phyloP scores from a whole-genome alignment of 1,284 basidiomycete species.

The Mycena sp. region DNA sequence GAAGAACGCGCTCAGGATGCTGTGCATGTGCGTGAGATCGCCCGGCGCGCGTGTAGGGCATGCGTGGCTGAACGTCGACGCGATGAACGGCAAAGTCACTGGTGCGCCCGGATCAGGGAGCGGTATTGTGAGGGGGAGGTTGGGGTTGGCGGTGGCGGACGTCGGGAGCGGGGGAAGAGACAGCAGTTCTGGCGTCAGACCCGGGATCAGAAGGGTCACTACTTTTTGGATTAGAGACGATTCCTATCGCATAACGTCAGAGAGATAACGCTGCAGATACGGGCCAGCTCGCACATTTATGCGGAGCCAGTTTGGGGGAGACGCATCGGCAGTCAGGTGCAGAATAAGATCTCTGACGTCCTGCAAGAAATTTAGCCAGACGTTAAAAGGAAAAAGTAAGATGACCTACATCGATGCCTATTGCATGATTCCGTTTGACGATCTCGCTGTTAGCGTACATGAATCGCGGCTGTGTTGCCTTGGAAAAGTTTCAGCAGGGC shows the following conservation, averaged over 20 bases:
- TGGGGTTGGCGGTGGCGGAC: slow-evolving; percentile 67
- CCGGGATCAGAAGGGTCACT: slow-evolving; percentile 83
- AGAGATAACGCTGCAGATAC: background rate
- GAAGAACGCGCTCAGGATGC: slow-evolving; percentile 85
- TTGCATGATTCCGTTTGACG: slow-evolving; percentile 70
- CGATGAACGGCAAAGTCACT: slow-evolving; percentile 74
- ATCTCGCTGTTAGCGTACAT: slow-evolving; percentile 84
- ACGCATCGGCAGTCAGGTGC: slow-evolving; percentile 83
- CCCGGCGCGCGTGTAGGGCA: slow-evolving; percentile 94
- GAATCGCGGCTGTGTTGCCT: slow-evolving; percentile 77
- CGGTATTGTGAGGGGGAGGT: slow-evolving; percentile 73
- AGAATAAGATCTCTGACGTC: slow-evolving; percentile 87
- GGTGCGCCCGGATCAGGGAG: slow-evolving; percentile 50
- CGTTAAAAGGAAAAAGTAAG: background rate
- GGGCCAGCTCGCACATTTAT: slow-evolving; percentile 68
- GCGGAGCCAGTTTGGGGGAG: slow-evolving; percentile 84
- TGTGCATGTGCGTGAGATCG: slow-evolving; percentile 84
- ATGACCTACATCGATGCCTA: slow-evolving; percentile 77
- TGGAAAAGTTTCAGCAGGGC: slow-evolving; percentile 16
- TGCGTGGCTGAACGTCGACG: slow-evolving; percentile 88
- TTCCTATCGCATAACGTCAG: slow-evolving; percentile 62
- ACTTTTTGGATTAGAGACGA: slow-evolving; percentile 77
- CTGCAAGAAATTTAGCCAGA: slow-evolving; percentile 49
- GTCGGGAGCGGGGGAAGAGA: slow-evolving; percentile 73
- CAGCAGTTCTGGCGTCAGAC: slow-evolving; percentile 77